Evolutionary conservation across 2,329 filamentous ascomycete genomes (phyloP), one percentile per base, ranked within the genome.

Genomic region (Venturia effusa): DNA sequence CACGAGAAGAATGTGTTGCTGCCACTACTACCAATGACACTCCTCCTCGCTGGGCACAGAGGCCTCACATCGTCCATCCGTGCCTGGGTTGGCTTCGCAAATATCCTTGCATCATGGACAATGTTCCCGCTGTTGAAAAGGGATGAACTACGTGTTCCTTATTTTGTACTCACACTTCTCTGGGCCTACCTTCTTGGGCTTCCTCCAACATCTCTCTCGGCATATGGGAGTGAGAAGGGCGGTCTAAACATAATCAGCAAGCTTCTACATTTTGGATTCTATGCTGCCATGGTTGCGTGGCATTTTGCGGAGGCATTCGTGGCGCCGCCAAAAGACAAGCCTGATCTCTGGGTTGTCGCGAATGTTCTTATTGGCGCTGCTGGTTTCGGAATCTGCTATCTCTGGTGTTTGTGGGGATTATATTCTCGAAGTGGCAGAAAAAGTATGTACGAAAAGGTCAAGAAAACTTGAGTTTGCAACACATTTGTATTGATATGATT

Each of bases 1-100:
- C 94, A 99, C 71, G 94, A 99, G 78, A 99, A 99, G 82, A 97
- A 92, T 68, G 91, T 96, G 0, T 80, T 99, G 5, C 83, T 99
- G 2, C 95, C 94, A 0, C 80, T 99, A 59, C 84, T 97, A 73
- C 94, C 94, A 0, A 96, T 95, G 89, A 97, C 92, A 0, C 77
- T 97, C 7, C 81, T 97, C 5, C 81, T 99, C 45, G 89, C 89
- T 19, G 87, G 89, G 19, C 84, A 87, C 67, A 84, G 89, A 60
- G 93, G 93, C 0, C 77, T 99, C 61, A 85, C 85, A 66, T 88
- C 89, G 66, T 86, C 88, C 62, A 85, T 84, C 22, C 84, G 94
- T 60, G 87, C 90, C 1, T 99, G 94, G 94, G 88, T 97, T 4
- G 92, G 92, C n/a, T 96, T 96, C 72, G 92, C 92, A 63, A 99